Evolutionary conservation across 2,329 filamentous ascomycete genomes (phyloP), one percentile per base, ranked within the genome.

Genomic region (Aphanoascus verrucosus): DNA sequence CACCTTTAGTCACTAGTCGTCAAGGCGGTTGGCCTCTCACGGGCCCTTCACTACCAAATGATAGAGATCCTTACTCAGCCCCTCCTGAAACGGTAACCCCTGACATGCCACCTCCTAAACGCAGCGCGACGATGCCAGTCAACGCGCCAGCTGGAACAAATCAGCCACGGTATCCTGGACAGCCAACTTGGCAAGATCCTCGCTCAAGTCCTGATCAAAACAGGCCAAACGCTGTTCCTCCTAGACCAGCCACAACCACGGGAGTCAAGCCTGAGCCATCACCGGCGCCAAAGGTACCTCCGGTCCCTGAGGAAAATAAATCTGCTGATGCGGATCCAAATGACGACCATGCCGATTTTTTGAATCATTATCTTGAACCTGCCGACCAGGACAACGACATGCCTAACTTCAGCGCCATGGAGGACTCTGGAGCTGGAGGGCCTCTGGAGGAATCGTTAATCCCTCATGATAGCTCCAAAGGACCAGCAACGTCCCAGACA

Each of bases 351-450:
- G 65, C 70, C 42, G 69, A 74, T 23, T 73, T 73, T 43, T 59
- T 79, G 41, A 74, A 76, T 37, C 74, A 74, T 52, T 70, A 81
- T 51, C 77, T 78, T 54, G 76, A 77, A 62, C 70, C 61, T 69
- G 74, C 60, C 68, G 75, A 60, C 58, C 52, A 65, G 49, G 76
- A 80, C 47, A 72, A 74, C 15, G 79, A 82, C 46, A 82, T 83
- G 79, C 81, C 81, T 1, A 77, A 84, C 58, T 83, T 83, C 59
- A 79, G 82, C 61, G 76, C 75, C 1, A 75, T 77, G 56, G 69
- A 73, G n/a, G 64, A 72, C 20, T 54, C 61, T 5, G 60, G 55
- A 38, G 58, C 61, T 28, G 59, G 66, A 5, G 60, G 57, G 8
- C 61, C 65, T 17, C 64, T 67, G 57, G 66, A 70, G 55, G 64